Conservation (phyloP, 208 protist species). For the Trypanosoma lewisi region DNA sequence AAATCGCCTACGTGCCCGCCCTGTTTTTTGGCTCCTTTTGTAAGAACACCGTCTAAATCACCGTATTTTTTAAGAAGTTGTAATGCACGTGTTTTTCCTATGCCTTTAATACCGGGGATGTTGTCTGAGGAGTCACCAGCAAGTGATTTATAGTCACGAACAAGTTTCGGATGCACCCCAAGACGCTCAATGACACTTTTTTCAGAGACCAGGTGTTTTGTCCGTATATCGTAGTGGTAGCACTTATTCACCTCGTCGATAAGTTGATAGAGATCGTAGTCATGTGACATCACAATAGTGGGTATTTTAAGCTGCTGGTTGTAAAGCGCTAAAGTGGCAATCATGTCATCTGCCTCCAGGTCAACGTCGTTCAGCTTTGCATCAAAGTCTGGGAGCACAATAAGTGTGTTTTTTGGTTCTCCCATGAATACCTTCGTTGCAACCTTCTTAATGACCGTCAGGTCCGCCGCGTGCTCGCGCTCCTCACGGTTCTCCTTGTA, state of each 20-base stretch:
- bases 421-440: slow-evolving; percentile 76
- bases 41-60: slow-evolving; percentile 77
- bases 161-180: slow-evolving; percentile 80
- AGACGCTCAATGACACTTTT: slow-evolving; percentile 73
- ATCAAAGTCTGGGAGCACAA: slow-evolving; percentile 77
- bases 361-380: slow-evolving; percentile 63
- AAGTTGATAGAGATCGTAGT: slow-evolving; percentile 89
- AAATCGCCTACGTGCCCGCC: slow-evolving; percentile 57
- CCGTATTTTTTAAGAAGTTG: slow-evolving; percentile 88
- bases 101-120: slow-evolving; percentile 84
- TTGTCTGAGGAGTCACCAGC: slow-evolving; percentile 85
- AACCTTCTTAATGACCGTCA: slow-evolving; percentile 76
- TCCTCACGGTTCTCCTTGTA: slow-evolving; percentile 76
- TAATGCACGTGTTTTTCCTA: slow-evolving; percentile 77
- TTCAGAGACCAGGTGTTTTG: slow-evolving; percentile 85
- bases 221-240: slow-evolving; percentile 88
- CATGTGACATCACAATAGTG: slow-evolving; percentile 86
- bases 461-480: slow-evolving; percentile 42
- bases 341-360: slow-evolving; percentile 91
- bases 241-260: slow-evolving; percentile 70
- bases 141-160: slow-evolving; percentile 86
- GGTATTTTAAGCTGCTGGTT: slow-evolving; percentile 75
- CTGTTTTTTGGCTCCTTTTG: slow-evolving; percentile 62
- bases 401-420: slow-evolving; percentile 61
- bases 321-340: slow-evolving; percentile 72